Evolutionary conservation across 177 flowering plant genomes (phyloP), one percentile per base, ranked within the genome.

Genomic region (Vitis hybrid): DNA sequence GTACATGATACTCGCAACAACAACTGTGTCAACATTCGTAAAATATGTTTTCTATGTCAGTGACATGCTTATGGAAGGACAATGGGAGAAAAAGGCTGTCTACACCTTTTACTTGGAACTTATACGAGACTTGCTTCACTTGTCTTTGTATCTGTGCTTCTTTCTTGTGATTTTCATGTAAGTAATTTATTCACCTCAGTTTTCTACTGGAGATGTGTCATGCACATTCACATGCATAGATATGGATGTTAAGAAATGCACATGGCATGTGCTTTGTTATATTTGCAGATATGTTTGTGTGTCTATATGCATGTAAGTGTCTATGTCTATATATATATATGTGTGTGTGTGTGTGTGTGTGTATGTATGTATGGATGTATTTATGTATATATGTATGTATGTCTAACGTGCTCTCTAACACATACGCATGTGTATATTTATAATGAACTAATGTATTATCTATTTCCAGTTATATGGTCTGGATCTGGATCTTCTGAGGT

Each of bases 31-130:
- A 53, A 93, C 88, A 18, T 89, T 91, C 85, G 84, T 91, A 17
- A 95, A 95, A 72, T 95, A 95, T 86, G 76, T 86, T 58, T 95
- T 95, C 80, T 90, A 90, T 79, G 91, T 95, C 9, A 84, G 85
- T 62, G 99, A 95, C 84, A 85, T 93, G 94, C 90, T 95, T 49
- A 95, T 95, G 99, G 99, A 95, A 73, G 99, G 99, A 48, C 98
- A 93, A 74, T 95, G 99, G 99, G 99, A 95, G 74, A 90, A 70
- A 68, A 95, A 93, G 73, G 90, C 99, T 52, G 93, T 93, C 49
- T 95, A 86, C 74, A 93, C 99, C 61, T 95, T 95, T 79, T 95
- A 95, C 82, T 81, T 95, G 97, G 99, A 95, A 76, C 97, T 95
- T 67, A 80, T 91, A 11, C 91, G 95, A 1, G 99, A 95, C 87